phyloP scores from a whole-genome alignment of 2,329 filamentous ascomycete genomes.

The Arachnomyces sp. region DNA sequence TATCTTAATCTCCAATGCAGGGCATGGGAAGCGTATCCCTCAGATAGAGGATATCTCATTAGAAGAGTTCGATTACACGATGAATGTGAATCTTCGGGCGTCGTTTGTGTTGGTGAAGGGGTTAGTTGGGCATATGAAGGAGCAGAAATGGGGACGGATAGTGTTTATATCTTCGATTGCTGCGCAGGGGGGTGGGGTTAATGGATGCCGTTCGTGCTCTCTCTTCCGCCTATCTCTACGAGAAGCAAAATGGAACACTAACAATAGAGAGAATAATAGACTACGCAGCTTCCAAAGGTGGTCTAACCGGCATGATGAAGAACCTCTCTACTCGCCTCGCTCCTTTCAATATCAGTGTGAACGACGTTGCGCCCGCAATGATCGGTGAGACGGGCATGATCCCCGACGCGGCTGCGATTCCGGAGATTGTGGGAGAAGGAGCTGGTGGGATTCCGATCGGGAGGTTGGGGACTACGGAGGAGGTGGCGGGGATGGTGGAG shows the following conservation, averaged over 20 bases:
- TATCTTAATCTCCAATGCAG: constrained; percentile 61
- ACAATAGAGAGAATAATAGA: constrained; percentile 18
- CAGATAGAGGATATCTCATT: constrained; percentile 53
- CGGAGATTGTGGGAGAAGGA: constrained; percentile 38
- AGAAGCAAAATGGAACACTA: too few relatives aligned
- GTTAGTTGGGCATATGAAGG: constrained; percentile 54
- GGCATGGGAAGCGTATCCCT: constrained; percentile 55
- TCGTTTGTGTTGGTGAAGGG: constrained; percentile 57
- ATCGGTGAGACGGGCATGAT: constrained; percentile 60
- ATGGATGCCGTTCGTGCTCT: constrained; percentile 44
- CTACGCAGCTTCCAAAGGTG: constrained; percentile 55
- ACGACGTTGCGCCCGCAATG: constrained; percentile 63
- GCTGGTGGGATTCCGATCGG: constrained; percentile 54
- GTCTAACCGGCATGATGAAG: constrained; percentile 58
- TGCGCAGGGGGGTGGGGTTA: constrained; percentile 56
- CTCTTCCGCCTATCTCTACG: not conserved
- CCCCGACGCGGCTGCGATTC: constrained; percentile 49
- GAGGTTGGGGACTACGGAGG: constrained; percentile 50
- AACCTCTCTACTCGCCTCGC: constrained; percentile 55
- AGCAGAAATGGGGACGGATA: constrained; percentile 55
- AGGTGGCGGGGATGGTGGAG: constrained; percentile 54
- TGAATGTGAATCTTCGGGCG: constrained; percentile 55
- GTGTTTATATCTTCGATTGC: constrained; percentile 59
- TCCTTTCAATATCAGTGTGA: constrained; percentile 56
- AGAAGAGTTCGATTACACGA: constrained; percentile 57